These are phyloP conservation scores for Rubroshorea leprosula DNA, from an alignment of 345 rosid genomes.

Conservation along the genomic window DNA sequence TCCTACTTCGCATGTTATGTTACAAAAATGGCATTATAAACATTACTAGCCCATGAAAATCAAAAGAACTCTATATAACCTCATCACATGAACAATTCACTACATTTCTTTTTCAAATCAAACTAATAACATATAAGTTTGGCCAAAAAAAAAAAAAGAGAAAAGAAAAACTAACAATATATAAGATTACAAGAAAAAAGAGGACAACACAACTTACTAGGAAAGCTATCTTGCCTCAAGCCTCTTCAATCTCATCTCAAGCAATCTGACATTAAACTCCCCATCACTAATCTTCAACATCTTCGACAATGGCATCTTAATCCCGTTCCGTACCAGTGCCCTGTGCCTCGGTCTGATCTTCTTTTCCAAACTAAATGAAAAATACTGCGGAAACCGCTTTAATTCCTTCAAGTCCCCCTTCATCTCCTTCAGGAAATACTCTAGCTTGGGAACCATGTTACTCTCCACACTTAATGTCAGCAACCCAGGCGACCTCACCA, in stretches of 20 bases:
- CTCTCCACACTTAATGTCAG: slow-evolving; percentile 64
- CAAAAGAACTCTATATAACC: no score
- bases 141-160: slow-evolving; percentile 9
- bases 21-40: no score
- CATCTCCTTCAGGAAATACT: slow-evolving; percentile 59
- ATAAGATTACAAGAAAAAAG: no score
- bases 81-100: not conserved
- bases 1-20: no score
- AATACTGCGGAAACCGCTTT: slow-evolving; percentile 77
- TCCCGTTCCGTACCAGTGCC: slow-evolving; percentile 49
- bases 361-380: slow-evolving; percentile 79
- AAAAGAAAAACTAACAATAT: no score
- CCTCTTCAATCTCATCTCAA: slow-evolving; percentile 48
- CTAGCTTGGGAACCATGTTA: slow-evolving; percentile 61
- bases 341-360: slow-evolving; percentile 79
- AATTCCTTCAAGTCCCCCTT: slow-evolving; percentile 54
- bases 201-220: slow-evolving; percentile 6
- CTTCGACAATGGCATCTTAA: slow-evolving; percentile 50
- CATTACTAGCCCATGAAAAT: no score
- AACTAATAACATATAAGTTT: slow-evolving; percentile 1
- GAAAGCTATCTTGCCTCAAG: slow-evolving; percentile 20
- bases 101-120: not conserved
- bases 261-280: slow-evolving; percentile 48
- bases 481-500: slow-evolving; percentile 67
- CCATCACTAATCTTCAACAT: slow-evolving; percentile 86